Conservation (phyloP, 352 stramenopile species). For the Thalassiosira hispida region DNA sequence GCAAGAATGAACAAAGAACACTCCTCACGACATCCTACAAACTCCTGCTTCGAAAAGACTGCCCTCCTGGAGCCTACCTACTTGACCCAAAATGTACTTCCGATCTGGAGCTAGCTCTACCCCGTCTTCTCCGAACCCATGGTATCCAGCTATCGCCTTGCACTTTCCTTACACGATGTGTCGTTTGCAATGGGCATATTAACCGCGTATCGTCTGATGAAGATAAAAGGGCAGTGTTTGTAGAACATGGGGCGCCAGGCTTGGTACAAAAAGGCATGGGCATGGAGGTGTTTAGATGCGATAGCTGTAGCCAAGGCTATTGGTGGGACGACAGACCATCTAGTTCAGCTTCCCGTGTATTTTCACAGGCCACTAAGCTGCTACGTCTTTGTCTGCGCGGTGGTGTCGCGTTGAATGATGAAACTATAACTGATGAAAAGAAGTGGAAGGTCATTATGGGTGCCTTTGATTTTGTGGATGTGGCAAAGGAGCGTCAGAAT, state of each 20-base stretch:
- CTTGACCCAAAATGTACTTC: slow-evolving; percentile 65
- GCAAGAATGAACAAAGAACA: slow-evolving; percentile 68
- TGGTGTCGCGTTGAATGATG: slow-evolving; percentile 63
- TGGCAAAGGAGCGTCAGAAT: slow-evolving; percentile 49
- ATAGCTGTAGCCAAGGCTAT: slow-evolving; percentile 75
- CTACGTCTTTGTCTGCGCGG: slow-evolving; percentile 69
- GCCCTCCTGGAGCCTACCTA: slow-evolving; percentile 76
- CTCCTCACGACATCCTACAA: slow-evolving; percentile 81
- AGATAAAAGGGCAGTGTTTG: slow-evolving; percentile 68
- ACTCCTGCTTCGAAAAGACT: slow-evolving; percentile 78
- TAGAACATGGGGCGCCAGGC: slow-evolving; percentile 61
- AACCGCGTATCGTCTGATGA: slow-evolving; percentile 57
- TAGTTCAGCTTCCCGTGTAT: slow-evolving; percentile 76
- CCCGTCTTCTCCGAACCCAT: slow-evolving; percentile 74
- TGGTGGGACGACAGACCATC: slow-evolving; percentile 81
- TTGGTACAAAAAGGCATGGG: slow-evolving; percentile 45
- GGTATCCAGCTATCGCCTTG: slow-evolving; percentile 65
- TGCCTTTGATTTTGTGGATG: slow-evolving; percentile 78
- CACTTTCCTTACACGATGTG: slow-evolving; percentile 75
- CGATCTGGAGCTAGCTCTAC: slow-evolving; percentile 73
- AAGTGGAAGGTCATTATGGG: slow-evolving; percentile 50
- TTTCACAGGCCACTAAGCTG: slow-evolving; percentile 69
- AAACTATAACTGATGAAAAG: slow-evolving; percentile 24
- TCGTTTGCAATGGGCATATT: slow-evolving; percentile 84
- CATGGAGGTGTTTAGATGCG: slow-evolving; percentile 75